These are phyloP conservation scores for Mortierella hygrophila DNA, from an alignment of 192 early-diverging fungal genomes.

Conservation along the genomic window DNA sequence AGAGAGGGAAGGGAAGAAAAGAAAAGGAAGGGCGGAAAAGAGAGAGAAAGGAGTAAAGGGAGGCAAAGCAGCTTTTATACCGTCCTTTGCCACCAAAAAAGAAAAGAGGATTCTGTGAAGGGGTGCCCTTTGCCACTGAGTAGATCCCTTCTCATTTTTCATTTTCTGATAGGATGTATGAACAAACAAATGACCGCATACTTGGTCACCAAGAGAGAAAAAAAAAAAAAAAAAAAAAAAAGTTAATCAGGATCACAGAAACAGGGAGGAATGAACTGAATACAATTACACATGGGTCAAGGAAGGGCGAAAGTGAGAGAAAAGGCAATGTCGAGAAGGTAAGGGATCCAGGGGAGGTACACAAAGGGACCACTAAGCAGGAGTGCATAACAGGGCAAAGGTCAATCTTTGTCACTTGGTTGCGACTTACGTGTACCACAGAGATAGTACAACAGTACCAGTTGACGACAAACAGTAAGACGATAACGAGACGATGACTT, in stretches of 20 bases:
- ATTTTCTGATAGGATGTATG: not conserved
- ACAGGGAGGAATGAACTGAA: not conserved
- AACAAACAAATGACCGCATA: not conserved
- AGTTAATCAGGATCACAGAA: not conserved
- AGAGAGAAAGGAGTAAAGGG: not conserved
- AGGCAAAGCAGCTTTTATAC: not conserved
- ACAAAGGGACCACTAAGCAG: not conserved
- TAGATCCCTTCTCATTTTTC: not conserved
- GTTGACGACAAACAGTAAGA: not conserved
- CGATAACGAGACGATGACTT: not conserved
- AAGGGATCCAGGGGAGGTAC: not conserved
- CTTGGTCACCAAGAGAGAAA: not conserved
- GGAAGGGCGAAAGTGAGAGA: not conserved
- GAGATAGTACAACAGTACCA: not conserved
- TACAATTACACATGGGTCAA: not conserved
- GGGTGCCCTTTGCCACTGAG: not conserved
- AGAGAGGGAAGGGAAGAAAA: not conserved
- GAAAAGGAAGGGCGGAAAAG: not conserved
- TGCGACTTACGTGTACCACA: not conserved
- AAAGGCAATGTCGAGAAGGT: not conserved
- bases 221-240: too few species aligned
- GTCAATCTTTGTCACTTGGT: not conserved
- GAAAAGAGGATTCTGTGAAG: not conserved
- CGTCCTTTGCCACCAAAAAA: slow-evolving; percentile 2
- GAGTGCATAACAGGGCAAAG: slow-evolving; percentile 2